Evolutionary conservation across 1,284 basidiomycete species (phyloP), one percentile per base, ranked within the genome.

Genomic region (Coniophora puteana): DNA sequence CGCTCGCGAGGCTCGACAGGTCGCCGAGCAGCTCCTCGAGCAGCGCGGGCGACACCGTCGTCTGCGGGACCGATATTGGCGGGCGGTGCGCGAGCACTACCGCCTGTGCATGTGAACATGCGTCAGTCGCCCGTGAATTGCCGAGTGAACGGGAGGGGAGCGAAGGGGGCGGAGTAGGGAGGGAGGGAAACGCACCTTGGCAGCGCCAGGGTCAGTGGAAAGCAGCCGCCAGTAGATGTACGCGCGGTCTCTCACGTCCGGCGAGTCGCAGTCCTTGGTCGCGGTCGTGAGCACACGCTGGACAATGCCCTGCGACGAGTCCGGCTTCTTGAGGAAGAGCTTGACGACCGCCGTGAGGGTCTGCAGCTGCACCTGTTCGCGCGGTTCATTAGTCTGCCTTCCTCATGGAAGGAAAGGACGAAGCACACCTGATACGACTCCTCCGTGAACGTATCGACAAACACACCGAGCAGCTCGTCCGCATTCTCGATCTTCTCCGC

Each of bases 191-290:
- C 67, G 35, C 49, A 90, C 92, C 76, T 94, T 96, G 0, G 94
- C 94, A 16, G 93, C 93, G 4, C 81, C 89, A 2, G 92, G 88
- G 63, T 99, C 95, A 26, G 91, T 91, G 8, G 90, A 94, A 31
- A 98, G 65, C 47, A 98, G 62, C 45, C 95, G 76, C 94, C 94
- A 98, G 60, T 97, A 97, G 36, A 98, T 95, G 61, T 96, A 98
- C 0, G 92, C 93, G 22, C 92, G 76, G 61, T 99, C 95, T 34
- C 95, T 76, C n/a, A 99, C 83, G 62, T 99, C 96, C 5, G 96
- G 93, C 17, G 89, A 95, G 58, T 99, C 95, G 49, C 93, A 96
- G 52, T 95, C 93, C 58, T 93, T 94, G 4, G 96, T 99, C 1
- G 96, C 95, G 0, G 90, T 91, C 50, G 93, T 88, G 24, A 99